A percentile compares a stretch with the other conserved stretches of the same genome.
Evolutionary conservation across 2,329 filamentous ascomycete genomes (phyloP).

Genomic region (Sporothrix euskadiensis): DNA sequence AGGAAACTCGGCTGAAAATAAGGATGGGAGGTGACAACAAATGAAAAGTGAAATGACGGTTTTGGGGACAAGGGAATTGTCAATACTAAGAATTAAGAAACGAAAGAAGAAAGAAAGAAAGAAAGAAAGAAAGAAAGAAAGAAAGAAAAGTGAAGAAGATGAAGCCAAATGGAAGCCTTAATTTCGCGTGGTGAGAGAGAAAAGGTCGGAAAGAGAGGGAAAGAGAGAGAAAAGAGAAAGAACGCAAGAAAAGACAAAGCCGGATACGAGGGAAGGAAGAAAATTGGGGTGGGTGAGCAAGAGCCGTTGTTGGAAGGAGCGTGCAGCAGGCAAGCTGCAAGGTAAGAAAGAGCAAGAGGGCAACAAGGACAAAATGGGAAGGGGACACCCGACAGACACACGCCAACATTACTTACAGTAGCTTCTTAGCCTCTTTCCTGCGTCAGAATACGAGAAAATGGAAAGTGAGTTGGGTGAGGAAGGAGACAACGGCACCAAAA

Average conservation of each 20-base stretch:
- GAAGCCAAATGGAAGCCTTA: conserved; percentile 17
- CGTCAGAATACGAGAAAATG: conserved; percentile 23
- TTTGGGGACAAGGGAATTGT: not conserved
- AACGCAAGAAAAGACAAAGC: conserved; percentile 2
- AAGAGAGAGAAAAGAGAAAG: not conserved
- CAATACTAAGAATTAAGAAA: not conserved
- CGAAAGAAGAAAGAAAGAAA: not conserved
- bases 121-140: not conserved
- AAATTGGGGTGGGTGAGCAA: conserved; percentile 8
- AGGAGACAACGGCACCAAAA: not conserved
- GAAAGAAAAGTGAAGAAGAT: not conserved
- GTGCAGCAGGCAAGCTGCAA: not conserved
- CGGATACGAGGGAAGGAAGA: conserved; percentile 16
- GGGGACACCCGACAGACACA: conserved; percentile 9
- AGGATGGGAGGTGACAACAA: not conserved
- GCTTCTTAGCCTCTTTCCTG: not conserved
- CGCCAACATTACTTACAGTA: not conserved
- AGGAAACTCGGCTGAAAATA: not conserved
- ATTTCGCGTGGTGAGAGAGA: conserved; percentile 15
- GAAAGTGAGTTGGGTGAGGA: not conserved
- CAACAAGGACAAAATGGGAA: conserved; percentile 6
- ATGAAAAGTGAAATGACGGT: not conserved
- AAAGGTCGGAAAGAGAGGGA: not conserved
- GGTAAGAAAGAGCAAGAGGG: not conserved
- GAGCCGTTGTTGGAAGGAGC: not conserved